Conservation (phyloP, 805 yeast species). For the Yarrowia divulgata region DNA sequence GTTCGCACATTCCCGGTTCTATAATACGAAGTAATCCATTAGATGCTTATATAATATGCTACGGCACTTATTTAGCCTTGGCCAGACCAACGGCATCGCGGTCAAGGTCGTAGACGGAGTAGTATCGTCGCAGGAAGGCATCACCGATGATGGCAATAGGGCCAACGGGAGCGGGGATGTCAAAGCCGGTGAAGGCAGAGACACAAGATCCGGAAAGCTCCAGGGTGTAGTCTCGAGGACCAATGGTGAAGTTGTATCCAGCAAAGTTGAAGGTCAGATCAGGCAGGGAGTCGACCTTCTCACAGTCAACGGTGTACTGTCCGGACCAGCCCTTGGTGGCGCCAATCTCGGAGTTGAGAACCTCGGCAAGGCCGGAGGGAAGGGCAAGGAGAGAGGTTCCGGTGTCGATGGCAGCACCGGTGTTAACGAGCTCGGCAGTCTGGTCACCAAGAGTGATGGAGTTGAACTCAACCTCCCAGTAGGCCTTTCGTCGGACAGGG, state of each 20-base stretch:
- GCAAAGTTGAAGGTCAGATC: conserved; percentile 89
- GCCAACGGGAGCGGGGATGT: conserved; percentile 95
- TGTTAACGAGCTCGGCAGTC: conserved; percentile 76
- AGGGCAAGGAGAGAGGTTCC: conserved; percentile 96
- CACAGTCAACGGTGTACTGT: conserved; percentile 94
- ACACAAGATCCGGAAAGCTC: conserved; percentile 96
- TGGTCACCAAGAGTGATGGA: conserved; percentile 93
- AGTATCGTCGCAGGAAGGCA: conserved; percentile 93
- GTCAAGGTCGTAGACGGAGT: conserved; percentile 91
- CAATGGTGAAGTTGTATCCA: conserved; percentile 89
- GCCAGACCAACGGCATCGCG: conserved; percentile 96
- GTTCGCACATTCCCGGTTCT: too few species aligned
- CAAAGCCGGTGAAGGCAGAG: conserved; percentile 96
- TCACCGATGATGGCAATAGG: conserved; percentile 97
- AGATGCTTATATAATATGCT: conserved; percentile 26
- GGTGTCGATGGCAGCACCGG: conserved; percentile 98
- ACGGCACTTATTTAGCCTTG: conserved; percentile 54
- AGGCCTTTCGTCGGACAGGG: conserved; percentile 99
- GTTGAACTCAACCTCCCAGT: conserved; percentile 97
- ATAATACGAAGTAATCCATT: conserved; percentile 16
- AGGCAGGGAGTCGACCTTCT: conserved; percentile 79
- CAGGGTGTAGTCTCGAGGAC: conserved; percentile 90
- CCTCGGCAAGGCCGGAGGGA: conserved; percentile 95
- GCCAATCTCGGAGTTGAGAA: conserved; percentile 93
- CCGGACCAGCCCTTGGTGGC: conserved; percentile 98